These are phyloP conservation scores for Scorias spongiosa DNA, from an alignment of 2,329 filamentous ascomycete species.

Conservation along the genomic window DNA sequence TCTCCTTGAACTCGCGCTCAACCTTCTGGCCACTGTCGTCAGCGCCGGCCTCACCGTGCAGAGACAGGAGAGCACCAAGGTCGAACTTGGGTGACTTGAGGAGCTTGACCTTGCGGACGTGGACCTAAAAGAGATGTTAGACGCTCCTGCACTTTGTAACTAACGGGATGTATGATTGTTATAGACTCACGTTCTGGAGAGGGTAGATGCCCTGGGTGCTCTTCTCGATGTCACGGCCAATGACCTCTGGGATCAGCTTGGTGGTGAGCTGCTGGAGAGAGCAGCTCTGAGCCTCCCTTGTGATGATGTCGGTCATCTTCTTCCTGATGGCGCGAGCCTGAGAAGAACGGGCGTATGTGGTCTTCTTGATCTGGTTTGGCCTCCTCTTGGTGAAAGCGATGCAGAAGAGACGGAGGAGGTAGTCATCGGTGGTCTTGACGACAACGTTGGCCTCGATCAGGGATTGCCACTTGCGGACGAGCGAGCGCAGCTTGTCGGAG, in stretches of 20 bases:
- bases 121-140: conserved; percentile 51
- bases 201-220: conserved; percentile 98
- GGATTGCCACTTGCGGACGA: conserved; percentile 99
- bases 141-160: conserved; percentile 1
- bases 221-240: conserved; percentile 99
- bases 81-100: conserved; percentile 99
- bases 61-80: conserved; percentile 83
- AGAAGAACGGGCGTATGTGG: conserved; percentile 90
- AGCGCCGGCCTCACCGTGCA: conserved; percentile 92
- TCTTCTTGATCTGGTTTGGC: conserved; percentile 99
- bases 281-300: conserved; percentile 86
- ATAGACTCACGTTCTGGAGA: conserved; percentile 72
- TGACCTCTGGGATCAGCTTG: conserved; percentile 98
- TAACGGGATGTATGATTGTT: neutral
- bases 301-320: conserved; percentile 99
- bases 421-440: conserved; percentile 99
- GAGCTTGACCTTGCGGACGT: conserved; percentile 99
- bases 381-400: conserved; percentile 99
- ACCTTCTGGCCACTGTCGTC: conserved; percentile 96
- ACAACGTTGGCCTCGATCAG: conserved; percentile 99
- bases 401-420: conserved; percentile 96
- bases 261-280: conserved; percentile 90
- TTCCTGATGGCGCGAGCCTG: conserved; percentile 96
- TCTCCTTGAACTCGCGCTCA: conserved; percentile 99
- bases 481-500: conserved; percentile 97